Percentiles rank a stretch among this genome's conserved stretches.
phyloP scores from a whole-genome alignment of 2,329 filamentous ascomycete genomes.

The Hypoxylon rubiginosum region DNA sequence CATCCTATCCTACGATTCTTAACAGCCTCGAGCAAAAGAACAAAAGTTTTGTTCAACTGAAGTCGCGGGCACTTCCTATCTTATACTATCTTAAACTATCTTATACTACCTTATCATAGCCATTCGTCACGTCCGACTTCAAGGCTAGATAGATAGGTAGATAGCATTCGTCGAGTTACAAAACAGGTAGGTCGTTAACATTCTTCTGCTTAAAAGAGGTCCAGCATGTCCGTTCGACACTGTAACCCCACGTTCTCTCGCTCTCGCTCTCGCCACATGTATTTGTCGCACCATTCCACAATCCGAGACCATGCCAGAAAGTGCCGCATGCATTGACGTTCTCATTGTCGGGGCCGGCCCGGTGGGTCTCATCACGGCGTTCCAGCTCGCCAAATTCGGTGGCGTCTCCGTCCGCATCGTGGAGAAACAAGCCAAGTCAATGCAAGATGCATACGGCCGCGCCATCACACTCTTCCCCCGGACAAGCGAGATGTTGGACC shows the following conservation, averaged over 20 bases:
- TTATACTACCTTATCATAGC: not conserved
- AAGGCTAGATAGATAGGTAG: not conserved
- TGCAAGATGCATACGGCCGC: slow-evolving; percentile 65
- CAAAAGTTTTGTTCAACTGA: not conserved
- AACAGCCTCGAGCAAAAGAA: not conserved
- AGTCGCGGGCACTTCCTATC: not conserved
- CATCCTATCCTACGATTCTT: not conserved
- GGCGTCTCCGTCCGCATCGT: slow-evolving; percentile 59
- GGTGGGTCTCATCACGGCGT: slow-evolving; percentile 59
- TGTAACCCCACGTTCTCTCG: not conserved
- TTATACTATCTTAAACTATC: no score
- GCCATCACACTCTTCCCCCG: slow-evolving; percentile 68
- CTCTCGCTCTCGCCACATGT: slow-evolving; percentile 1
- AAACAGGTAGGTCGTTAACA: slow-evolving; percentile 1
- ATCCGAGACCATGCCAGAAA: slow-evolving; percentile 29
- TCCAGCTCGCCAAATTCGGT: slow-evolving; percentile 59
- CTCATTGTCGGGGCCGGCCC: slow-evolving; percentile 61
- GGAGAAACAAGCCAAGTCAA: slow-evolving; percentile 62
- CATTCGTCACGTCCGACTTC: not conserved
- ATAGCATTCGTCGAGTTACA: not conserved
- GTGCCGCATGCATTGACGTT: slow-evolving; percentile 47
- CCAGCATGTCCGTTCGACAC: not conserved
- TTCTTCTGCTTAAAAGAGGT: not conserved
- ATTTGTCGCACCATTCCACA: not conserved
- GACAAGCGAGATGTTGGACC: slow-evolving; percentile 65